Conservation (phyloP, 768 basidiomycete species). For the Sporobolomyces pararoseus region DNA sequence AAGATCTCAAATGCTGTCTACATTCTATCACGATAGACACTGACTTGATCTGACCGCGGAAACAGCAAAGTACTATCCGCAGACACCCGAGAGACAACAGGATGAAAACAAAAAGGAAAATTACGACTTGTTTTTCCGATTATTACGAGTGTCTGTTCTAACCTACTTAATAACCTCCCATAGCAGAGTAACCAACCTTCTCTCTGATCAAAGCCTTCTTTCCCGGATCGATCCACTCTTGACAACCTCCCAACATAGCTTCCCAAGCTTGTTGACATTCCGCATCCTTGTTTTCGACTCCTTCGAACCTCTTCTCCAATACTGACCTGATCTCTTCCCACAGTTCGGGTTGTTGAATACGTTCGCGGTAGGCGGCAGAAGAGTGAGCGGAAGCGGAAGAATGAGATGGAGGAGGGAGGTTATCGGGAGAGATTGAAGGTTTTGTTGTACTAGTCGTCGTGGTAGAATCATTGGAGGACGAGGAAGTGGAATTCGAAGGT, state of each 20-base stretch:
- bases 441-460: not conserved
- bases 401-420: slow-evolving; percentile 39
- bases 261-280: slow-evolving; percentile 71
- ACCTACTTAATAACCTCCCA: slow-evolving; percentile 68
- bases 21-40: too few relatives aligned
- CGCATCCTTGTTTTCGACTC: slow-evolving; percentile 59
- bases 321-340: slow-evolving; percentile 70
- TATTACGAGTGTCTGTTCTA: too few relatives aligned
- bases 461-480: not conserved
- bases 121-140: too few relatives aligned
- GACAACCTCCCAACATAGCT: slow-evolving; percentile 75
- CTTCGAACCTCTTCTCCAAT: slow-evolving; percentile 55
- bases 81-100: too few relatives aligned
- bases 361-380: slow-evolving; percentile 56
- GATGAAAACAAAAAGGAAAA: too few relatives aligned
- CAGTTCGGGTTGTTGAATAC: slow-evolving; percentile 71
- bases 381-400: slow-evolving; percentile 35
- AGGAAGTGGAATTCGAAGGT: slow-evolving; percentile 21
- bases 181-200: slow-evolving; percentile 75
- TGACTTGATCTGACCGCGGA: too few relatives aligned
- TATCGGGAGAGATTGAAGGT: slow-evolving; percentile 14
- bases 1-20: too few relatives aligned
- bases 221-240: slow-evolving; percentile 70
- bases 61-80: too few relatives aligned
- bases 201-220: slow-evolving; percentile 93